A percentile compares a stretch with the other conserved stretches of the same genome.
Evolutionary conservation across 2,329 filamentous ascomycete species (phyloP).

Genomic region (Ophiostoma sp.): DNA sequence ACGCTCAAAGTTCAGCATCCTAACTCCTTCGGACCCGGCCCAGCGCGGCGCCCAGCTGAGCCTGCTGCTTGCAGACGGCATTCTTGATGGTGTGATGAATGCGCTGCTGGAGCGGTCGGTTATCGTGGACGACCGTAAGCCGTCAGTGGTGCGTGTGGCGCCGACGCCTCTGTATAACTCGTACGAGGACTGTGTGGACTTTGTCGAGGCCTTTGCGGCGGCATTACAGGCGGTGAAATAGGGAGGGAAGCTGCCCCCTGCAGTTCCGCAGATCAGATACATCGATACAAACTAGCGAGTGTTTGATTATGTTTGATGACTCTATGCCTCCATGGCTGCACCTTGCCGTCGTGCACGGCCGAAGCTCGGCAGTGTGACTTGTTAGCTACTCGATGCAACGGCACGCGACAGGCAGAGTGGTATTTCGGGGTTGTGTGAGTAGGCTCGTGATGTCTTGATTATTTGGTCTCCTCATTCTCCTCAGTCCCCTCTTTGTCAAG

Average conservation of each 20-base stretch:
- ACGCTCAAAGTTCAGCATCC: conserved; percentile 49
- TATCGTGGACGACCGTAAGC: conserved; percentile 76
- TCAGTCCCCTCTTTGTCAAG: background rate
- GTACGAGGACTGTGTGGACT: conserved; percentile 53
- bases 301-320: background rate
- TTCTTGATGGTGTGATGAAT: conserved; percentile 64
- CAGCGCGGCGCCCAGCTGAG: conserved; percentile 76
- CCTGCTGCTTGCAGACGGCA: conserved; percentile 59
- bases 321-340: background rate
- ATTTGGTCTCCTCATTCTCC: background rate
- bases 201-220: conserved; percentile 24
- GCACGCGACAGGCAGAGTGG: background rate
- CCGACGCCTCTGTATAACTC: conserved; percentile 81
- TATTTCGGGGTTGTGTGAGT: background rate
- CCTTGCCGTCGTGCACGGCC: background rate
- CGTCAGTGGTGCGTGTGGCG: conserved; percentile 77
- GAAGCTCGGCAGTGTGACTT: conserved; percentile 4
- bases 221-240: conserved; percentile 14
- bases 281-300: background rate
- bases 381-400: background rate
- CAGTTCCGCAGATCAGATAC: background rate
- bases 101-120: conserved; percentile 63
- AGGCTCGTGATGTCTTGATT: background rate
- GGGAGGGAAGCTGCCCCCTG: background rate
- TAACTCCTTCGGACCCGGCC: conserved; percentile 64